These are phyloP conservation scores for Starmera amethionina DNA, from an alignment of 805 yeast species.

Conservation along the genomic window DNA sequence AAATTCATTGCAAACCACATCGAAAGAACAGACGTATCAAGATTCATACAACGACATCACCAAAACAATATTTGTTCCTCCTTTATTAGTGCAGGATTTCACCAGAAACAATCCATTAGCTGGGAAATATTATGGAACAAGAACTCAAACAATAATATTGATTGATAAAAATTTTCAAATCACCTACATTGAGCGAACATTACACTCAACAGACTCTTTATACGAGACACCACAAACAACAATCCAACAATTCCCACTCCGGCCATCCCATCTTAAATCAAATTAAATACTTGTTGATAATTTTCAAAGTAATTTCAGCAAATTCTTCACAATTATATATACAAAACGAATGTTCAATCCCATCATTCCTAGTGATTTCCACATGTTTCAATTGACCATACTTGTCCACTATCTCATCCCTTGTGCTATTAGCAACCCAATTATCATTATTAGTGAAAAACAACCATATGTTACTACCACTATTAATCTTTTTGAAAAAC, in stretches of 20 bases:
- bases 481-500: slow-evolving; percentile 24
- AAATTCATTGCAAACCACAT: slow-evolving; percentile 23
- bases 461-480: slow-evolving; percentile 33
- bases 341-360: slow-evolving; percentile 52
- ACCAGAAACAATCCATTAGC: slow-evolving; percentile 24
- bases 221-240: slow-evolving; percentile 14
- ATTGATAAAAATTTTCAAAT: slow-evolving; percentile 41
- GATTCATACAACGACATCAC: slow-evolving; percentile 34
- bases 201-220: slow-evolving; percentile 39
- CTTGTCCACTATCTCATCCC: slow-evolving; percentile 30
- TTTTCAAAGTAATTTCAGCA: slow-evolving; percentile 29
- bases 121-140: slow-evolving; percentile 70
- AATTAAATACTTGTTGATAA: neutral
- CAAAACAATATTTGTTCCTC: slow-evolving; percentile 66
- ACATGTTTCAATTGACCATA: slow-evolving; percentile 23
- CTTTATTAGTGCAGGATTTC: slow-evolving; percentile 29
- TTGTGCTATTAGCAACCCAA: slow-evolving; percentile 51
- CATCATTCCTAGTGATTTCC: slow-evolving; percentile 21
- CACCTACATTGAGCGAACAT: slow-evolving; percentile 51
- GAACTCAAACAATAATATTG: slow-evolving; percentile 75
- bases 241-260: slow-evolving; percentile 16
- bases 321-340: slow-evolving; percentile 39
- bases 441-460: slow-evolving; percentile 52
- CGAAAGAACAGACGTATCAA: slow-evolving; percentile 16
- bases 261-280: slow-evolving; percentile 1